Evolutionary conservation across 1,139 yeast genomes (phyloP), one percentile per base, ranked within the genome.

Genomic region (Candida glucosophila): DNA sequence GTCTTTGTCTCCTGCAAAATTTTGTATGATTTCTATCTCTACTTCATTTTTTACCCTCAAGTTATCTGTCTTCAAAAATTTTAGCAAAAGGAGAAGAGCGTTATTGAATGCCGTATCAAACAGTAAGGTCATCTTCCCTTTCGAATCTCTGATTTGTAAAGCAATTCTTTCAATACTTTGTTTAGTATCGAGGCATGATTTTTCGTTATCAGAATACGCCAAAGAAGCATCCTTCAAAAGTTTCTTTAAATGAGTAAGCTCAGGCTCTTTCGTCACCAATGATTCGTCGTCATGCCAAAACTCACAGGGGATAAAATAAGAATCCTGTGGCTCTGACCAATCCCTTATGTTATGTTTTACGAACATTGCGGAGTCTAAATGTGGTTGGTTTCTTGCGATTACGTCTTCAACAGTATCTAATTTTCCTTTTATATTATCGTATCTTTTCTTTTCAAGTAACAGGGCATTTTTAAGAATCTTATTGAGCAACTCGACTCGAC

Each of bases 231-330:
- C 49, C 26, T 70, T 69, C 33, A 90, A 60, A 29, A 64, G 58
- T 32, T 69, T 67, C 43, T 80, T 77, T 44, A 90, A 60, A 26
- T 67, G 73, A 11, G 75, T 66, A 36, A 85, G 60, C 40, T 85
- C 90, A 2, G 69, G 68, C 21, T 72, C 77, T 12, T 69, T 67
- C 2, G 73, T 67, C 10, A 77, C 61, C 57, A 90, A 73, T 24
- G 72, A 62, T 36, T 86, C 95, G 50, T 90, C 96, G 44, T 90
- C 98, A 52, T 88, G 97, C 98, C 98, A 92, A 25, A 92, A 80
- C 17, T 88, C 77, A 20, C 94, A 77, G 1, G 97, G 96, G 37
- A 83, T 71, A 44, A 79, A 92, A 38, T 73, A 69, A 46, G 79
- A 83, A 52, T 90, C 97, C 5, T 59, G 59, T 0, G 97, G 98